Conservation (phyloP, 1,139 yeast genomes). For the Magnusiomyces tetraspermus region DNA sequence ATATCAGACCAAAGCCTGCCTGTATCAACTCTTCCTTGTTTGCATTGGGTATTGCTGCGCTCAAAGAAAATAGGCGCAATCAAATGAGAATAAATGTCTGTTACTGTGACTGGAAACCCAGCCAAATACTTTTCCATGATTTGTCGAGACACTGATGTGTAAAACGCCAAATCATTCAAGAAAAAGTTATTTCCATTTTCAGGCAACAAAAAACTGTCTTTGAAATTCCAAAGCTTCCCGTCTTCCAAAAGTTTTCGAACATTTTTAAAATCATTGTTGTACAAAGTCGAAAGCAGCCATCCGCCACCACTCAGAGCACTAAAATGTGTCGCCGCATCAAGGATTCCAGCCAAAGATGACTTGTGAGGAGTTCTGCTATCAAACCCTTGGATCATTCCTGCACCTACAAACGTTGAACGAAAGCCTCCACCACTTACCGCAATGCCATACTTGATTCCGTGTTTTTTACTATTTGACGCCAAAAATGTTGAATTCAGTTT, state of each 20-base stretch:
- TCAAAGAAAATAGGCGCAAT: slow-evolving; percentile 60
- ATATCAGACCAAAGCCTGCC: slow-evolving; percentile 61
- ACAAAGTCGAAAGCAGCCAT: slow-evolving; percentile 76
- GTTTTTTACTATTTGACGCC: neutral
- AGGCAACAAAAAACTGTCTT: slow-evolving; percentile 29
- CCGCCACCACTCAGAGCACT: slow-evolving; percentile 77
- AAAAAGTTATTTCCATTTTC: slow-evolving; percentile 26
- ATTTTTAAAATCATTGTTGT: slow-evolving; percentile 70
- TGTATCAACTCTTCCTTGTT: slow-evolving; percentile 41
- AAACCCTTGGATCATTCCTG: slow-evolving; percentile 65
- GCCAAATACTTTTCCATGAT: slow-evolving; percentile 43
- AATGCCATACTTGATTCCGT: slow-evolving; percentile 40
- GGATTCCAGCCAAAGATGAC: slow-evolving; percentile 63
- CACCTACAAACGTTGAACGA: slow-evolving; percentile 71
- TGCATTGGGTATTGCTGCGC: neutral
- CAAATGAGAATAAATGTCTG: slow-evolving; percentile 87
- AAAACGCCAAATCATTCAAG: slow-evolving; percentile 33
- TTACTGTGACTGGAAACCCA: slow-evolving; percentile 58
- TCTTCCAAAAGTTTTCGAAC: slow-evolving; percentile 46
- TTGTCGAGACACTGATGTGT: slow-evolving; percentile 4
- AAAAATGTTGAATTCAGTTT: neutral
- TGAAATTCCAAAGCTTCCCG: slow-evolving; percentile 57
- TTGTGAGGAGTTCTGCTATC: slow-evolving; percentile 53
- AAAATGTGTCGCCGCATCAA: slow-evolving; percentile 63
- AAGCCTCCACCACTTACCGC: slow-evolving; percentile 82